phyloP scores from a whole-genome alignment of 2,329 filamentous ascomycete species.

The Aureobasidium melanogenum region DNA sequence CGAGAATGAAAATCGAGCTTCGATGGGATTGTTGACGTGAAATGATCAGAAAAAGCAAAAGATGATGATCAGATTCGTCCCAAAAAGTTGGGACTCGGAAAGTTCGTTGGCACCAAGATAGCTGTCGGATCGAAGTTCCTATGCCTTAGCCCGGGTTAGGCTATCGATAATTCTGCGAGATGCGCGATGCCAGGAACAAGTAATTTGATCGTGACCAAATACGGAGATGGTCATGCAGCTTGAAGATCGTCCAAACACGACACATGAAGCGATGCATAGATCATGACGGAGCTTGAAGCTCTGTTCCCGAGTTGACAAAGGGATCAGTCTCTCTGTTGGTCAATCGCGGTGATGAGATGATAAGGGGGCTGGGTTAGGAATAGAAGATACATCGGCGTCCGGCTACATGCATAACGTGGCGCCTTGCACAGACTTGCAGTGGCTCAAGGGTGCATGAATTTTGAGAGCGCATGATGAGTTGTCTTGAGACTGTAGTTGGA shows the following conservation, averaged over 20 bases:
- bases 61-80: background rate
- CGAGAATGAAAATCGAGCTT: background rate
- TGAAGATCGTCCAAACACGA: constrained; percentile 10
- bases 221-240: constrained; percentile 8
- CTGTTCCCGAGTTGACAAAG: background rate
- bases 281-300: constrained; percentile 5
- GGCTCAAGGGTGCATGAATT: background rate
- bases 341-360: background rate
- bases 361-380: constrained; percentile 8
- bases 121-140: constrained; percentile 7
- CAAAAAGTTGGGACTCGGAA: constrained; percentile 3
- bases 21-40: background rate
- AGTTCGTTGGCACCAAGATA: constrained; percentile 3
- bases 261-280: constrained; percentile 5
- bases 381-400: constrained; percentile 6
- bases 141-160: constrained; percentile 7
- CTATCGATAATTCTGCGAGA: constrained; percentile 6
- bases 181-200: constrained; percentile 14
- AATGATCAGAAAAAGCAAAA: background rate
- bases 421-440: constrained; percentile 5
- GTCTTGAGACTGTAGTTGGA: background rate
- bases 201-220: constrained; percentile 2
- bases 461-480: constrained; percentile 4
- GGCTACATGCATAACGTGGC: constrained; percentile 9
- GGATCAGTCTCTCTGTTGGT: constrained; percentile 5